Evolutionary conservation across 495 filamentous ascomycete species (phyloP), one percentile per base, ranked within the genome.

Genomic region (Aspergillus bertholletiae): DNA sequence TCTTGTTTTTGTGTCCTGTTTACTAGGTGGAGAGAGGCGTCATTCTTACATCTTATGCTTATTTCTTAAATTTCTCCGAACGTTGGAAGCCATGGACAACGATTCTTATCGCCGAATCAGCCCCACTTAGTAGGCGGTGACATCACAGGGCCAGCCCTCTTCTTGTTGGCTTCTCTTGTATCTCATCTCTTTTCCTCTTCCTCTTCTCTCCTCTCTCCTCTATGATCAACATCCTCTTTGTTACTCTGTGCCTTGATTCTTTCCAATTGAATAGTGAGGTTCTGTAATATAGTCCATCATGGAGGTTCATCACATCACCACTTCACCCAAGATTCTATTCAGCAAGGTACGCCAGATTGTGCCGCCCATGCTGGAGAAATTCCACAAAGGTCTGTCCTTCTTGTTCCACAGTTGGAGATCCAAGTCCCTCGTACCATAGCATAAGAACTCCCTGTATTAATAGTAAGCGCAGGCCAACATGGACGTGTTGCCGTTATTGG

Each of bases 401-500:
- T 12, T 7, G 8, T 51, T 9, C 34, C 8, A 45, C 5, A 18
- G 51, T 20, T 23, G 15, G 24, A 23, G 9, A 4, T 35, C 7
- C 24, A 24, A 21, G 23, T 56, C 28, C 32, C 21, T 45, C 15
- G 15, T 37, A 30, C 20, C 32, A 54, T 51, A n/a, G 27, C 2
- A 28, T 13, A 49, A 34, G 39, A 22, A 15, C 39, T 60, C n/a
- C n/a, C 32, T 63, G 45, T 51, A 34, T 55, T 63, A 40, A 62
- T 27, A 28, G 18, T 52, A 45, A 48, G 34, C 30, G 21, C 61
- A 96, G 94, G 94, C 39, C 93, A 97, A 73, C 80, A 96, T 53
- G 94, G 94, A 7, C 80, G 94, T 34, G 85, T 98, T 39, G 95
- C 88, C 40, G 94, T 98, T 43, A 94, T 98, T 58, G 94, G 94